Conservation (phyloP, 768 basidiomycete genomes). For the Termitomyces sp. region DNA sequence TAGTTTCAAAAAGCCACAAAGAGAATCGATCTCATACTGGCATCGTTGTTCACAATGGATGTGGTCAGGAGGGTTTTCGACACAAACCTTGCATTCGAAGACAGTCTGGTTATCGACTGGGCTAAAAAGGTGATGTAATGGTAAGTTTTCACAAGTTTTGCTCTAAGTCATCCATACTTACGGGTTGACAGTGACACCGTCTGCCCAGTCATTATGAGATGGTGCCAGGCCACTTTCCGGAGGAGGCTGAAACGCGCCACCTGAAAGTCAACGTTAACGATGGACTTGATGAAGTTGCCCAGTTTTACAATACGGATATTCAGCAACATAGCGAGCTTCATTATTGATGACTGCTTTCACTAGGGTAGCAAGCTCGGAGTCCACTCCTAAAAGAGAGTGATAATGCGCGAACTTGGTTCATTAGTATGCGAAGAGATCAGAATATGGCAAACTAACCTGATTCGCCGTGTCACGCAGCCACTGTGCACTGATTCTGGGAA, state of each 20-base stretch:
- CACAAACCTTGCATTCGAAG: constrained; percentile 73
- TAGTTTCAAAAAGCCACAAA: constrained; percentile 75
- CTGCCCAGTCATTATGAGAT: constrained; percentile 64
- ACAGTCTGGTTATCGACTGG: constrained; percentile 66
- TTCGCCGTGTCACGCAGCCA: constrained; percentile 83
- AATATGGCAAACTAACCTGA: constrained; percentile 37
- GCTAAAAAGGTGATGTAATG: constrained; percentile 25
- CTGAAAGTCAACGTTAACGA: constrained; percentile 17
- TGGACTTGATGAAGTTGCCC: neutral
- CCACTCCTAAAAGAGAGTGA: constrained; percentile 48
- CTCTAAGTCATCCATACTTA: constrained; percentile 27
- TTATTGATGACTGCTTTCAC: constrained; percentile 83
- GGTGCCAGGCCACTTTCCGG: constrained; percentile 65
- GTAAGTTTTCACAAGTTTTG: neutral
- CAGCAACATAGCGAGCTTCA: constrained; percentile 65
- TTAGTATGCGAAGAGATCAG: neutral
- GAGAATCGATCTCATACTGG: constrained; percentile 75
- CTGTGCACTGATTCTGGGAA: constrained; percentile 48
- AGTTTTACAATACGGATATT: constrained; percentile 68
- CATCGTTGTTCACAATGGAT: neutral
- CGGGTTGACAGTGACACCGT: constrained; percentile 70
- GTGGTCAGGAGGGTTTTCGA: neutral
- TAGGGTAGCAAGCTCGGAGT: constrained; percentile 43
- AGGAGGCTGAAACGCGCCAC: constrained; percentile 76
- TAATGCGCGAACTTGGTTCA: constrained; percentile 63